Percentiles rank a stretch among this genome's conserved stretches.
These are phyloP conservation scores for Leccinum uliginosum DNA, from an alignment of 768 basidiomycete genomes.

Conservation along the genomic window DNA sequence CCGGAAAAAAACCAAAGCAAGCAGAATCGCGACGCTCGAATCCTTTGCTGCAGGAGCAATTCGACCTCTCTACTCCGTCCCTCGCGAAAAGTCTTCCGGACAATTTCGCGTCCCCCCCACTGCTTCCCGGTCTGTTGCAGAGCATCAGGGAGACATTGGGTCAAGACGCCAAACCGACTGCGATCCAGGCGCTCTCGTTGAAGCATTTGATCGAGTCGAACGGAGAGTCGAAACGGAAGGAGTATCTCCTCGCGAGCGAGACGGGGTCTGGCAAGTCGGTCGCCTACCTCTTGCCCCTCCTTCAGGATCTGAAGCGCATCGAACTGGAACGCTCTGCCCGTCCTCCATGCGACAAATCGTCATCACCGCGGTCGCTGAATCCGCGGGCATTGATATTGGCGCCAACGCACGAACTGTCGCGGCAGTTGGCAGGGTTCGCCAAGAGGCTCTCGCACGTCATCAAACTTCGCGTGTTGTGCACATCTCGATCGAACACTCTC, in stretches of 20 bases:
- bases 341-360: constrained; percentile 1
- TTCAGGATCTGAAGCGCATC: constrained; percentile 69
- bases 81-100: constrained; percentile 29
- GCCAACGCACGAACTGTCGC: constrained; percentile 85
- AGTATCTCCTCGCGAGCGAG: constrained; percentile 77
- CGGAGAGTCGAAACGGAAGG: constrained; percentile 19
- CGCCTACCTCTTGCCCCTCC: constrained; percentile 81
- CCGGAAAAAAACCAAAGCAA: constrained; percentile 8
- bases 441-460: constrained; percentile 70
- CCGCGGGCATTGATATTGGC: constrained; percentile 81
- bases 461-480: constrained; percentile 73
- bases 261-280: constrained; percentile 92
- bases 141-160: constrained; percentile 60
- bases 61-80: constrained; percentile 31
- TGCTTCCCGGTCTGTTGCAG: constrained; percentile 59
- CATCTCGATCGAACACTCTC: constrained; percentile 54
- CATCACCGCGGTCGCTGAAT: constrained; percentile 35
- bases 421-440: constrained; percentile 72
- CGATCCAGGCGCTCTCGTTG: constrained; percentile 74
- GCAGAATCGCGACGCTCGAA: constrained; percentile 8
- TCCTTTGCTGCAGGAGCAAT: constrained; percentile 34
- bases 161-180: constrained; percentile 53
- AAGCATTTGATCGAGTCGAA: constrained; percentile 51
- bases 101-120: constrained; percentile 61
- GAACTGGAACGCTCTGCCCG: constrained; percentile 36